A percentile compares a stretch with the other conserved stretches of the same genome.
phyloP scores from a whole-genome alignment of 2,329 filamentous ascomycete species.

The Botrytis elliptica region DNA sequence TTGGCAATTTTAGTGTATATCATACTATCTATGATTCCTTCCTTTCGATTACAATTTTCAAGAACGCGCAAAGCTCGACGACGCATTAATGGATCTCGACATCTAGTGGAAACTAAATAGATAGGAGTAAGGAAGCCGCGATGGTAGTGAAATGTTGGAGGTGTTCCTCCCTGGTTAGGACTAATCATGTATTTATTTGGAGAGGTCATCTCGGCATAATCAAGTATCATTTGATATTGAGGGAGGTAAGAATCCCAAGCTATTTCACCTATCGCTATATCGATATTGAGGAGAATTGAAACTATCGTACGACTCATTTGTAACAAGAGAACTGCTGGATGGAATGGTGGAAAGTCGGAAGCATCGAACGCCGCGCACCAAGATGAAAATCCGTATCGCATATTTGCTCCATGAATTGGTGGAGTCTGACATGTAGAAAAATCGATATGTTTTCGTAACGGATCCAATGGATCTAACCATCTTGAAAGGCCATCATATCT shows the following conservation, averaged over 20 bases:
- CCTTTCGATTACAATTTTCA: slow-evolving; percentile 1
- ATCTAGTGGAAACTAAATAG: slow-evolving; percentile 2
- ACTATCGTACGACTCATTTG: background rate
- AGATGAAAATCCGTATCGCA: background rate
- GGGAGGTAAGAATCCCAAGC: background rate
- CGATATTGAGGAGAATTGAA: background rate
- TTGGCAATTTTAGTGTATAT: background rate
- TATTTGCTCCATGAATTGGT: background rate
- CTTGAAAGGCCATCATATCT: background rate
- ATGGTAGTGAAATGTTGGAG: slow-evolving; percentile 6
- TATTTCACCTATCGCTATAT: background rate
- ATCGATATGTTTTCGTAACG: background rate
- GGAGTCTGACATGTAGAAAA: background rate
- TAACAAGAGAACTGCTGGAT: slow-evolving; percentile 4
- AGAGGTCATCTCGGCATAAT: background rate
- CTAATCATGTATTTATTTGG: background rate
- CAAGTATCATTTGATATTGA: background rate
- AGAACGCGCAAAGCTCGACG: slow-evolving; percentile 5
- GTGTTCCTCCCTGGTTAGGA: background rate
- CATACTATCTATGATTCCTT: slow-evolving; percentile 12
- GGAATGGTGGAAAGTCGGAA: background rate
- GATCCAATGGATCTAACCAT: background rate
- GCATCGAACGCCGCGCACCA: slow-evolving; percentile 6
- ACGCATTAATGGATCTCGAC: slow-evolving; percentile 3
- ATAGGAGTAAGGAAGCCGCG: slow-evolving; percentile 6